phyloP scores from a whole-genome alignment of 2,329 filamentous ascomycete species.

The Cladophialophora chaetospira region DNA sequence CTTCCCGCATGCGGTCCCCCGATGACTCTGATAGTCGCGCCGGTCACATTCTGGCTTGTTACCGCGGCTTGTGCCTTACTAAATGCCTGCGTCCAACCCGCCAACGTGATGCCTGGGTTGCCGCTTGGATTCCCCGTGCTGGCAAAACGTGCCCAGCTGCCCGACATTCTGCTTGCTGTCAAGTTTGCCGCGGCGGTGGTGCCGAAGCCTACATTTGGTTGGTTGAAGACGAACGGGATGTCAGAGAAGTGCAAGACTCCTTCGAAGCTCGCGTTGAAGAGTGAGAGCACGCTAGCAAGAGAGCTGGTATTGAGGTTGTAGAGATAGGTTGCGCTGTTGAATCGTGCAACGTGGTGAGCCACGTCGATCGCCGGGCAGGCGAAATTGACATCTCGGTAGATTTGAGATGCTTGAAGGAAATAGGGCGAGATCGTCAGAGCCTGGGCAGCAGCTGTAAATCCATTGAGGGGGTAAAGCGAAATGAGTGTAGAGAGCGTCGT shows the following conservation, averaged over 20 bases:
- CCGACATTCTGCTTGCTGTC: conserved; percentile 16
- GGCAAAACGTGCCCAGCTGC: conserved; percentile 19
- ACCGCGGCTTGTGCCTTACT: conserved; percentile 4
- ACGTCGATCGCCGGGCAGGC: conserved; percentile 20
- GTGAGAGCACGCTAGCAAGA: conserved; percentile 6
- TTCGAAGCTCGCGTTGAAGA: conserved; percentile 18
- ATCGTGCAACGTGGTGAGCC: conserved; percentile 14
- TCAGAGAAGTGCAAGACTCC: conserved; percentile 21
- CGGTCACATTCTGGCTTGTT: conserved; percentile 8
- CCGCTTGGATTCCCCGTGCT: conserved; percentile 15
- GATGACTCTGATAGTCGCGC: conserved; percentile 12
- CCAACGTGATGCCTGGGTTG: conserved; percentile 4
- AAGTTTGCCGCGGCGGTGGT: conserved; percentile 16
- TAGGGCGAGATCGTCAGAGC: conserved; percentile 7
- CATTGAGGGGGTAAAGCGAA: conserved; percentile 17
- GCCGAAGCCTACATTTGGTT: conserved; percentile 18
- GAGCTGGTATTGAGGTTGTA: conserved; percentile 20
- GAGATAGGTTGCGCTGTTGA: conserved; percentile 13
- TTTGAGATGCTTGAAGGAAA: conserved; percentile 19
- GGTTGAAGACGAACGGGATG: conserved; percentile 19
- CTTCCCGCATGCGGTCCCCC: conserved; percentile 17
- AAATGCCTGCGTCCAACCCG: conserved; percentile 15
- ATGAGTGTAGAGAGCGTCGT: conserved; percentile 12
- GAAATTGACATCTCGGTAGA: conserved; percentile 23
- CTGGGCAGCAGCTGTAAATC: conserved; percentile 9